Evolutionary conservation across 805 yeast species (phyloP), one percentile per base, ranked within the genome.

Genomic region (Ogataea paradorogensis): DNA sequence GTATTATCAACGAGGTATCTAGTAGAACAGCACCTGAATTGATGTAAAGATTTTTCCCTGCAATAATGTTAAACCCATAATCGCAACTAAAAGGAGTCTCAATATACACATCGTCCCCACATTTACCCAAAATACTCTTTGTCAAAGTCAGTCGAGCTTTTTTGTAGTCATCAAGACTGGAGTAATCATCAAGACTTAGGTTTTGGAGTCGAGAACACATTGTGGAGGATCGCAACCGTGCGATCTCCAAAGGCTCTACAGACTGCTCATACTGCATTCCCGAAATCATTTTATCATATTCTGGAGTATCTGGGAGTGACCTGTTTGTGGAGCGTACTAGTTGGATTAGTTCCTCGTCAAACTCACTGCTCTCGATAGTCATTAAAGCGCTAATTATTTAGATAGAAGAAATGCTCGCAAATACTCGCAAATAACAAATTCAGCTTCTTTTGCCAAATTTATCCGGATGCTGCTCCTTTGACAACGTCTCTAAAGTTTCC

Each of bases 31-130:
- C 46, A 45, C 76, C 76, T 69, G 76, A 78, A 61, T 84, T 84
- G 24, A 74, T 67, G 52, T 78, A 83, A 57, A 80, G 76, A 20
- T 62, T 57, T 41, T 78, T 72, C 2, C 88, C 90, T 14, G 81
- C 47, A n/a, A 55, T 58, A 25, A 74, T 63, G 59, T 83, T 84
- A 56, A 66, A 73, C 0, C 90, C 91, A 52, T 80, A 83, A 56
- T 83, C 90, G 30, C 80, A 75, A 45, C 47, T 63, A 50, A 77
- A 71, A 5, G 87, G 87, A 1, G 80, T 71, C 58, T 82, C 43
- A 3, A 37, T 29, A 2, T 58, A 66, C 10, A 58, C 43, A 35
- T 63, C 59, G 9, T 62, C 47, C 32, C 74, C 76, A 20, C 67
- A 52, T 27, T 59, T 58, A 9, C 88, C 88, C 33, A 82, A 66